phyloP scores from a whole-genome alignment of 306 rosid species.

The Quercus rubra region DNA sequence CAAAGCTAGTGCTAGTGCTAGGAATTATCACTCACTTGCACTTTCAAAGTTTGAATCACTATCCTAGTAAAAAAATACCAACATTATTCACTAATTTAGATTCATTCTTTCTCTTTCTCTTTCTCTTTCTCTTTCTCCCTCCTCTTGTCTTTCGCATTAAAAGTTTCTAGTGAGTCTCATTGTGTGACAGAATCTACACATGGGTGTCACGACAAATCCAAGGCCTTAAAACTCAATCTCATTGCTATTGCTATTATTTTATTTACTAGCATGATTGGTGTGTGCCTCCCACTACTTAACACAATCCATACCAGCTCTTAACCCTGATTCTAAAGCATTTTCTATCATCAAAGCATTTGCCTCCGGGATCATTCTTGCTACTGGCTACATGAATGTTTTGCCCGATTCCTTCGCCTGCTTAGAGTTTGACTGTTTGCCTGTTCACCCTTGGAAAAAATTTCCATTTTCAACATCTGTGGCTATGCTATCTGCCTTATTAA shows the following conservation, averaged over 20 bases:
- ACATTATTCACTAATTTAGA: background rate
- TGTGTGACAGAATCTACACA: background rate
- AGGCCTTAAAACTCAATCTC: slow-evolving; percentile 37
- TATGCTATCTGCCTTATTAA: slow-evolving; percentile 51
- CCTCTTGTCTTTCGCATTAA: background rate
- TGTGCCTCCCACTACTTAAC: slow-evolving; percentile 40
- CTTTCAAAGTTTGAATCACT: background rate
- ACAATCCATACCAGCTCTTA: slow-evolving; percentile 31
- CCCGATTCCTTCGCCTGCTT: slow-evolving; percentile 47
- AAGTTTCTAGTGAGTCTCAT: background rate
- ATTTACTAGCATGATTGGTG: slow-evolving; percentile 43
- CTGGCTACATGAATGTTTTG: slow-evolving; percentile 70
- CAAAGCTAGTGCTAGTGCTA: background rate
- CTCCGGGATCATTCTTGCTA: slow-evolving; percentile 61
- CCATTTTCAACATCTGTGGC: slow-evolving; percentile 61
- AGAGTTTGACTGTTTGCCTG: slow-evolving; percentile 43
- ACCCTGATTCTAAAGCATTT: slow-evolving; percentile 41
- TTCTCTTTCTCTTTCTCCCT: slow-evolving; percentile 1
- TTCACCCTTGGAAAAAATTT: slow-evolving; percentile 48
- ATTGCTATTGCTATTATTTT: slow-evolving; percentile 46
- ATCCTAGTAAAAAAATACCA: background rate
- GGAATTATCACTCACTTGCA: background rate
- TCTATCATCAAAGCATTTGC: slow-evolving; percentile 53
- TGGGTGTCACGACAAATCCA: slow-evolving; percentile 34
- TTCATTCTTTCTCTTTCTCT: background rate